These are phyloP conservation scores for Mikania micrantha DNA, from an alignment of 129 eudicot genomes.

Conservation along the genomic window DNA sequence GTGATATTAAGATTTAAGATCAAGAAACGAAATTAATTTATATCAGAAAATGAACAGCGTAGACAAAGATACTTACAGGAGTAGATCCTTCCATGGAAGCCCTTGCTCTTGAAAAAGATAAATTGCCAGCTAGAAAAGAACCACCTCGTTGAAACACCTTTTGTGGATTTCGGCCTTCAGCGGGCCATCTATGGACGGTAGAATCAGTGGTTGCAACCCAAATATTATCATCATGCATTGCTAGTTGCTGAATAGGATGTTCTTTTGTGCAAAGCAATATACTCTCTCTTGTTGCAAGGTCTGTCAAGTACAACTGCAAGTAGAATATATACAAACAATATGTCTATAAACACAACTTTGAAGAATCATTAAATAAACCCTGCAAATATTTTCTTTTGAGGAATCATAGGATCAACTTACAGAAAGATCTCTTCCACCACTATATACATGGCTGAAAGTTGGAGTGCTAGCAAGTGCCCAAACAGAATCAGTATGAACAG, in stretches of 20 bases:
- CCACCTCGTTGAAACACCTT: conserved; percentile 88
- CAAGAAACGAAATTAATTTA: background rate
- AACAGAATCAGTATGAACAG: conserved; percentile 97
- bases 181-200: conserved; percentile 86
- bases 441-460: conserved; percentile 88
- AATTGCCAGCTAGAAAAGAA: conserved; percentile 93
- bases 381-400: background rate
- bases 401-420: conserved; percentile 41
- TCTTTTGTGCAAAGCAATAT: conserved; percentile 85
- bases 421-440: conserved; percentile 96
- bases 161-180: conserved; percentile 76
- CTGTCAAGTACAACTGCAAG: conserved; percentile 85
- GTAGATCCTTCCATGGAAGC: conserved; percentile 94
- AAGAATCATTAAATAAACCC: background rate
- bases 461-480: conserved; percentile 99
- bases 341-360: background rate
- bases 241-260: conserved; percentile 75
- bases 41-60: background rate
- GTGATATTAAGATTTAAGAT: conserved; percentile 2
- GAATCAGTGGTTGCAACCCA: conserved; percentile 98
- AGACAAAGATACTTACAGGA: conserved; percentile 55
- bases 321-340: conserved; percentile 12
- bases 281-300: conserved; percentile 88
- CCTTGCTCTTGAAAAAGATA: conserved; percentile 94
- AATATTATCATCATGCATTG: conserved; percentile 73